Conservation (phyloP, 176 grass and related monocot species). For the Elymus sibiricus region DNA sequence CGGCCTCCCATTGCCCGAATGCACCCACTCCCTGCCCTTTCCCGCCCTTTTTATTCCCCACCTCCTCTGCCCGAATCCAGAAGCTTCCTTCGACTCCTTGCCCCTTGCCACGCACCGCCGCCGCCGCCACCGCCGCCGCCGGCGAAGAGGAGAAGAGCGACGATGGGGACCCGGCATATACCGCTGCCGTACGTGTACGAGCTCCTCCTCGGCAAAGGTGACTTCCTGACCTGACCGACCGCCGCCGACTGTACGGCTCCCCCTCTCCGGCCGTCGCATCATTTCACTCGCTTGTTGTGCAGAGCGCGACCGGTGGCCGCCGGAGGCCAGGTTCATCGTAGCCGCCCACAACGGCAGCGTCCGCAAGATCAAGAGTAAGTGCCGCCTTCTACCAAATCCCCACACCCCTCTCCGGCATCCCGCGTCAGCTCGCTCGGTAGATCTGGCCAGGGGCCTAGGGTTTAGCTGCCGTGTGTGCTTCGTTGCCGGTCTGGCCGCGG, state of each 20-base stretch:
- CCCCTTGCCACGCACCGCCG: not conserved
- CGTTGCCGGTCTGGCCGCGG: no score
- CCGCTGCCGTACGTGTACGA: not conserved
- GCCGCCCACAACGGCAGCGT: constrained; percentile 8
- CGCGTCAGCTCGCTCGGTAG: no score
- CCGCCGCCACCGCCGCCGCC: not conserved
- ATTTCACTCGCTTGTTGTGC: not conserved
- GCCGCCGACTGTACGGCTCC: no score
- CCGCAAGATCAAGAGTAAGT: constrained; percentile 1
- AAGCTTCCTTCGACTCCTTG: not conserved
- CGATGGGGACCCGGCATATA: not conserved
- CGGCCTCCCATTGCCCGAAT: not conserved
- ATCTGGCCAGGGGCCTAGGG: no score
- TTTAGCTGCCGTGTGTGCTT: no score
- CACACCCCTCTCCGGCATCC: no score
- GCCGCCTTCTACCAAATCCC: not conserved
- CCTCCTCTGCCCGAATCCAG: no score
- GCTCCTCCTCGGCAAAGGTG: constrained; percentile 2
- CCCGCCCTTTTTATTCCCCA: not conserved
- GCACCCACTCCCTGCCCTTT: not conserved
- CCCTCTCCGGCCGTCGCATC: no score
- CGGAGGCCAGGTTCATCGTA: not conserved
- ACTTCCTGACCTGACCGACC: no score
- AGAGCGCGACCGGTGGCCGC: not conserved
- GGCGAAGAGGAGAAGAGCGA: no score